Percentiles rank a stretch among this genome's conserved stretches.
Conservation (phyloP, 177 flowering plant genomes). For the Vitis hybrid region DNA sequence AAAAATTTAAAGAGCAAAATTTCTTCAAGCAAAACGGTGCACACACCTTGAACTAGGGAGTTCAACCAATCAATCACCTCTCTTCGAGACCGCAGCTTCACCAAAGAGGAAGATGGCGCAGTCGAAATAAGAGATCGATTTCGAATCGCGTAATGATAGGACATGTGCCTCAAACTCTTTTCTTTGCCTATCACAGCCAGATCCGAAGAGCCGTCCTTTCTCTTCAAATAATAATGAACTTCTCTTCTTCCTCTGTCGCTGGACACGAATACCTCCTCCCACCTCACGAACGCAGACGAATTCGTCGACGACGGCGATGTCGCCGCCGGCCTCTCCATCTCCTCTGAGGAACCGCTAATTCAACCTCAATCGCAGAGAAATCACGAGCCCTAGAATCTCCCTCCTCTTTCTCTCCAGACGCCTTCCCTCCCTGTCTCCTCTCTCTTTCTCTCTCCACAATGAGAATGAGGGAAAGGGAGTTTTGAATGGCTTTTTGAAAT, state of each 20-base stretch:
- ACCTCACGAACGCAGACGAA: slow-evolving; percentile 25
- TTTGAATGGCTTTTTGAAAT: slow-evolving; percentile 2
- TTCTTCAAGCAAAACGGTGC: not conserved
- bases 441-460: not conserved
- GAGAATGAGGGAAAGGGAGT: not conserved
- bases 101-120: slow-evolving; percentile 3
- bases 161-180: slow-evolving; percentile 58
- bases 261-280: slow-evolving; percentile 69
- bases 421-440: not conserved
- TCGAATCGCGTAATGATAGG: slow-evolving; percentile 35
- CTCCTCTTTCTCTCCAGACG: not conserved
- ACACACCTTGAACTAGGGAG: slow-evolving; percentile 49
- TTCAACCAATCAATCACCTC: slow-evolving; percentile 74
- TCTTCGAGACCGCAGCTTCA: slow-evolving; percentile 46
- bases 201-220: slow-evolving; percentile 50
- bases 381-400: not conserved
- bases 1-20: not conserved
- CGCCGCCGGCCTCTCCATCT: slow-evolving; percentile 11
- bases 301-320: slow-evolving; percentile 2
- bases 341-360: not conserved
- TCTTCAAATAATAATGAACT: slow-evolving; percentile 64
- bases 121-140: slow-evolving; percentile 7
- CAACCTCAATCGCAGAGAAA: not conserved
- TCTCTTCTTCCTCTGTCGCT: slow-evolving; percentile 60
- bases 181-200: slow-evolving; percentile 81